phyloP scores from a whole-genome alignment of 192 early-diverging fungal species.

The Linnemannia exigua region DNA sequence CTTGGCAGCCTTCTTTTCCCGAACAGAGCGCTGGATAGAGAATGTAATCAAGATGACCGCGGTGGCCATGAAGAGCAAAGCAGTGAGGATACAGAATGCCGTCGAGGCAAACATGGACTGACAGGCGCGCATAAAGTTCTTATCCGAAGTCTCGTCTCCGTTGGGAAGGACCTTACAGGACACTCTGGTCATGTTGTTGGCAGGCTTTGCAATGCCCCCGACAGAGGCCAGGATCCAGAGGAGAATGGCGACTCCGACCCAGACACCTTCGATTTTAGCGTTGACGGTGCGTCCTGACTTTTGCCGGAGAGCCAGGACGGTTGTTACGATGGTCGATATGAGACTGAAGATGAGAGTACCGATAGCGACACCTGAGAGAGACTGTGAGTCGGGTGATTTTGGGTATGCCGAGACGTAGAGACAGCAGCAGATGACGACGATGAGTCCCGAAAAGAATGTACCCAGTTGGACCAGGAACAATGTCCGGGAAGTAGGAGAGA shows the following conservation, averaged over 20 bases:
- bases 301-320: constrained; percentile 36
- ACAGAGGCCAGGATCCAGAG: constrained; percentile 44
- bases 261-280: constrained; percentile 38
- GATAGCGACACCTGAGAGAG: constrained; percentile 37
- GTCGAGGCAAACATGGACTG: constrained; percentile 55
- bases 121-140: constrained; percentile 50
- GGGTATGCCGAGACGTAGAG: constrained; percentile 52
- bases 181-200: constrained; percentile 35
- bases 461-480: constrained; percentile 49
- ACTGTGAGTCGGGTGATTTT: constrained; percentile 38
- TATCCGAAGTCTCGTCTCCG: constrained; percentile 42
- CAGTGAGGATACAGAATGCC: constrained; percentile 46
- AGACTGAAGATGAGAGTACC: constrained; percentile 40
- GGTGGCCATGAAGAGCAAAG: constrained; percentile 44
- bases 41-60: constrained; percentile 33
- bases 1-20: constrained; percentile 43
- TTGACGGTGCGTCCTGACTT: constrained; percentile 45
- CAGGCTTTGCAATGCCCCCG: constrained; percentile 51
- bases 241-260: constrained; percentile 46
- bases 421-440: constrained; percentile 50
- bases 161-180: constrained; percentile 44
- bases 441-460: constrained; percentile 40
- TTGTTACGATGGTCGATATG: constrained; percentile 34
- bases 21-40: constrained; percentile 32
- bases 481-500: constrained; percentile 51